Conservation (phyloP, 345 rosid genomes). For the Melaleuca quinquenervia region DNA sequence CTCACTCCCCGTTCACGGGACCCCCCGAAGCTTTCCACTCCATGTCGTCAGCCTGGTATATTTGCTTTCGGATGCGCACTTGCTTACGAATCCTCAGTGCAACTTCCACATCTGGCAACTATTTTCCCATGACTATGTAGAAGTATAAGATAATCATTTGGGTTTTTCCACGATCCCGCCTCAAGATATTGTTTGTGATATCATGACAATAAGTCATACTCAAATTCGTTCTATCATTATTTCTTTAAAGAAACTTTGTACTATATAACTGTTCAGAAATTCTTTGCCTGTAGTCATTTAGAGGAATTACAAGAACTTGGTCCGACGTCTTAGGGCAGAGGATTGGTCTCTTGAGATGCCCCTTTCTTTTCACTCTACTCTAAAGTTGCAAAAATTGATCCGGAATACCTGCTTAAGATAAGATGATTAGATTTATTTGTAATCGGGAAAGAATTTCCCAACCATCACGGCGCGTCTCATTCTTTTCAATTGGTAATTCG, state of each 20-base stretch:
- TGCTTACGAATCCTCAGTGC: not conserved
- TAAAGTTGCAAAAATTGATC: not conserved
- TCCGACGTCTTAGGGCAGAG: not conserved
- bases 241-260: not conserved
- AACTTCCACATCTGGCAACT: not conserved
- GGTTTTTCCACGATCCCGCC: not conserved
- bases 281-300: too few species aligned
- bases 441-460: not conserved
- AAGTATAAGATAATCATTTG: not conserved
- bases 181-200: not conserved
- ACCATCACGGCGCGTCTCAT: not conserved
- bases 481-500: not conserved
- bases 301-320: not conserved
- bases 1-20: not conserved
- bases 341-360: not conserved
- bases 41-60: not conserved
- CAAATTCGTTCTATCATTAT: not conserved
- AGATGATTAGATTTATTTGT: not conserved
- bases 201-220: not conserved
- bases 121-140: not conserved
- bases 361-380: not conserved
- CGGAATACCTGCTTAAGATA: rapidly evolving
- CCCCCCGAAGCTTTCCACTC: not conserved
- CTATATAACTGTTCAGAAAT: rapidly evolving
- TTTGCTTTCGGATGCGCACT: not conserved